Percentiles rank a stretch among this genome's conserved stretches.
Evolutionary conservation across 768 basidiomycete genomes (phyloP).

Genomic region (Russula sp.): DNA sequence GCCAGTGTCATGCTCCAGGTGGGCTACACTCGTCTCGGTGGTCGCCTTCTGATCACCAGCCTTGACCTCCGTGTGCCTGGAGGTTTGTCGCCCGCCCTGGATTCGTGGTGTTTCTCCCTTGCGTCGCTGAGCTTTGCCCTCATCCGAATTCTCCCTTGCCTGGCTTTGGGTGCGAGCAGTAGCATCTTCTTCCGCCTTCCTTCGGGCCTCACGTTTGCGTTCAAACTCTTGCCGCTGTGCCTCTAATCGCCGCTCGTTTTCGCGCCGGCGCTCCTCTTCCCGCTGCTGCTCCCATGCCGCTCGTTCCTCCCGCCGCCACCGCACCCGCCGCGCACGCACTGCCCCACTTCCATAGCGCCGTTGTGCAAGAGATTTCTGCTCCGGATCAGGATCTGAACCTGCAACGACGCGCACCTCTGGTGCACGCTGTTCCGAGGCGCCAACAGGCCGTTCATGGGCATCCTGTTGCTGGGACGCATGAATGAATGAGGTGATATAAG

Average conservation of each 20-base stretch:
- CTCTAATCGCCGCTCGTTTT: slow-evolving; percentile 8
- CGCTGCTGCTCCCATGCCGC: no score
- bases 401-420: not conserved
- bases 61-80: not conserved
- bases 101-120: not conserved
- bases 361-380: not conserved
- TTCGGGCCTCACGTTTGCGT: slow-evolving; percentile 5
- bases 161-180: not conserved
- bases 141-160: not conserved
- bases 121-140: not conserved
- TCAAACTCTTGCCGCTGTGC: slow-evolving; percentile 6
- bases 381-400: not conserved
- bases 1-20: not conserved
- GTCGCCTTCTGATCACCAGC: not conserved
- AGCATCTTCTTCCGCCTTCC: not conserved
- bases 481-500: not conserved
- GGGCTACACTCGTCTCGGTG: not conserved
- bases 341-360: no score
- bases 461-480: not conserved
- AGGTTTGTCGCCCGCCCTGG: not conserved
- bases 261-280: not conserved
- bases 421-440: not conserved
- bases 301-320: not conserved
- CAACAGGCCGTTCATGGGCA: not conserved
- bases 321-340: not conserved